phyloP scores from a whole-genome alignment of 176 grass and related monocot genomes.

The Juncus effusus region DNA sequence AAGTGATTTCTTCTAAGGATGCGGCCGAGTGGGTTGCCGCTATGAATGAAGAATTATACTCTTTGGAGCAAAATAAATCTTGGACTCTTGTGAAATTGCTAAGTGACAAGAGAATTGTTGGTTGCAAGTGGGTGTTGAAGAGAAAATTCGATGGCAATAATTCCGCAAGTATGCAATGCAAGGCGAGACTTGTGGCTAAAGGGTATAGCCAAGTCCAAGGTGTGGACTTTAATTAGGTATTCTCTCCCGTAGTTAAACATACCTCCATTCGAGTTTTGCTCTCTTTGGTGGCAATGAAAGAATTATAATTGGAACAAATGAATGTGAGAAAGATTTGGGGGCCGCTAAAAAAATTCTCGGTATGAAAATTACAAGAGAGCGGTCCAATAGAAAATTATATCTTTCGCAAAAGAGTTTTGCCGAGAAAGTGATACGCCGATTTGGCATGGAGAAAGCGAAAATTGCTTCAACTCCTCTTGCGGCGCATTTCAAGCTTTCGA shows the following conservation, averaged over 20 bases:
- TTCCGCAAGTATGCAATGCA: not conserved
- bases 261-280: not conserved
- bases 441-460: not conserved
- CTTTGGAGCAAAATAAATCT: not conserved
- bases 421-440: not conserved
- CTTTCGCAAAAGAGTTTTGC: not conserved
- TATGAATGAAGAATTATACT: not conserved
- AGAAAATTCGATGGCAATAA: not conserved
- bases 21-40: not conserved
- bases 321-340: slow-evolving; percentile 5
- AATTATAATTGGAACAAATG: not conserved
- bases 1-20: not conserved
- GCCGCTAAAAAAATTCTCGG: too few species aligned
- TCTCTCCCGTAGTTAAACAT: not conserved
- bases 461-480: not conserved
- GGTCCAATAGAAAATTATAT: not conserved
- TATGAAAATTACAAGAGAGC: not conserved
- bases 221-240: slow-evolving; percentile 2
- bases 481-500: not conserved
- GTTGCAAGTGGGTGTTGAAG: not conserved
- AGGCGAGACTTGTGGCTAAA: not conserved
- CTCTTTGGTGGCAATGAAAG: not conserved
- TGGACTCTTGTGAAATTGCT: not conserved
- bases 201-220: not conserved
- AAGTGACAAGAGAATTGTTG: not conserved